phyloP scores from a whole-genome alignment of 257 asterid species.

The Fraxinus quadrangulata region DNA sequence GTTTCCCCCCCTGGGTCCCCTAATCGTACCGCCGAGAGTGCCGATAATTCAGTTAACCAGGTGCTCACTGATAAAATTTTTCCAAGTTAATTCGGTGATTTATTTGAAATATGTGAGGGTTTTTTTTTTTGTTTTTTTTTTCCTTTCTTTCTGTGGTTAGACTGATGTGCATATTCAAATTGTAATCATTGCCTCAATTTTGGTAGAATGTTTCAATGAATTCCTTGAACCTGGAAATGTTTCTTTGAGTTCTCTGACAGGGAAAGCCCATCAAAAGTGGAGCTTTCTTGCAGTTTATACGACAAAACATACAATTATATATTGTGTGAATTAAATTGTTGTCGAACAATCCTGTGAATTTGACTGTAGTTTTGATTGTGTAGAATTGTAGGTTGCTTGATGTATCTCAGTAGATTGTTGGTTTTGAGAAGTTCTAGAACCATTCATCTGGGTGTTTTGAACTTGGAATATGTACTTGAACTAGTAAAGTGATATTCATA shows the following conservation, averaged over 20 bases:
- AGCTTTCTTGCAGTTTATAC: not conserved
- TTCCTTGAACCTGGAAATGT: constrained; percentile 1
- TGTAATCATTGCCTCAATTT: not conserved
- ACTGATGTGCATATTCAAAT: not conserved
- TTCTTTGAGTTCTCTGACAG: not conserved
- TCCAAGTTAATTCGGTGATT: not conserved
- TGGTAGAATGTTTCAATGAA: not conserved
- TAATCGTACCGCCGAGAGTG: constrained; percentile 36
- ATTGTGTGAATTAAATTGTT: not conserved
- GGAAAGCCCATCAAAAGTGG: not conserved
- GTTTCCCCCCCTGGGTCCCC: constrained; percentile 31
- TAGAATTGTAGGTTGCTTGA: not conserved
- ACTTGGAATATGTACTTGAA: not conserved
- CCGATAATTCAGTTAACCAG: constrained; percentile 52
- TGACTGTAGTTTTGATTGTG: not conserved
- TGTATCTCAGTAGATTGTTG: not conserved
- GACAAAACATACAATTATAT: not conserved
- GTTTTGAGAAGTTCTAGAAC: constrained; percentile 3
- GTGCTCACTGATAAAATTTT: constrained; percentile 24
- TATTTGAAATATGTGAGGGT: constrained; percentile 1
- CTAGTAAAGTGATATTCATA: constrained; percentile 13
- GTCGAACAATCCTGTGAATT: not conserved
- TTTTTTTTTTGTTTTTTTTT: not conserved
- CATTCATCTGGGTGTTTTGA: constrained; percentile 1
- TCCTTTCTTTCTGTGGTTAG: not conserved